Evolutionary conservation across 2,329 filamentous ascomycete species (phyloP).

Genomic region (Phaeophleospora eucalypticola): DNA sequence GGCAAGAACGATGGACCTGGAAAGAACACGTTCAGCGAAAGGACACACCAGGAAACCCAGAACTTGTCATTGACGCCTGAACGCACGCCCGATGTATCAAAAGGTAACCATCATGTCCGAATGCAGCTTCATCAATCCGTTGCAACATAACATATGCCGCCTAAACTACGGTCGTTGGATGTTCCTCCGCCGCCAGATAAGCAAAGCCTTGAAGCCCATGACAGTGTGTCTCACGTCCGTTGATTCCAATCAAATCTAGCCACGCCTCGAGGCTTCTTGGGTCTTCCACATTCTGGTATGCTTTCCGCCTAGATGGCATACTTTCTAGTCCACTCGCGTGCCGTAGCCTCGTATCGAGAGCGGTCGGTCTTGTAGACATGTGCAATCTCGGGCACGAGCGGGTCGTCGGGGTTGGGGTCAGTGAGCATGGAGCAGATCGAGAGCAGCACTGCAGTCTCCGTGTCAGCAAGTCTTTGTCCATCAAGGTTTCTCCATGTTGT

Average conservation of each 20-base stretch:
- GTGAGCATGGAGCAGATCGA: slow-evolving; percentile 99
- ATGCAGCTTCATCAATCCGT: slow-evolving; percentile 4
- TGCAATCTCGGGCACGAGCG: slow-evolving; percentile 96
- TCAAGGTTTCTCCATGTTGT: slow-evolving; percentile 9
- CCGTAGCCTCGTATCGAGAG: slow-evolving; percentile 90
- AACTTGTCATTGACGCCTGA: slow-evolving; percentile 4
- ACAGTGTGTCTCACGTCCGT: not conserved
- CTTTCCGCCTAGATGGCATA: slow-evolving; percentile 74
- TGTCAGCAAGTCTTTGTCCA: slow-evolving; percentile 25
- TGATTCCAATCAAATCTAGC: not conserved
- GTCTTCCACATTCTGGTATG: not conserved
- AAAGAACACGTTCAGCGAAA: not conserved
- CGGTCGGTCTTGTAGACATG: slow-evolving; percentile 99
- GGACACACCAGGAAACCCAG: not conserved
- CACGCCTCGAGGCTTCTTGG: slow-evolving; percentile 4
- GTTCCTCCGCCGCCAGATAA: not conserved
- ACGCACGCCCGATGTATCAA: slow-evolving; percentile 1
- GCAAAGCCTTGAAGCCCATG: not conserved
- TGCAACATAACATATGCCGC: slow-evolving; percentile 5
- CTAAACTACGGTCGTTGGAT: slow-evolving; percentile 1
- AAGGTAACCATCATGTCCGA: not conserved
- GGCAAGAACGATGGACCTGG: not conserved
- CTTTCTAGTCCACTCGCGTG: slow-evolving; percentile 97
- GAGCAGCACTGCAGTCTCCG: slow-evolving; percentile 65
- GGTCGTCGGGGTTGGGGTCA: slow-evolving; percentile 98